Conservation (phyloP, 306 rosid genomes). For the Senna tora region DNA sequence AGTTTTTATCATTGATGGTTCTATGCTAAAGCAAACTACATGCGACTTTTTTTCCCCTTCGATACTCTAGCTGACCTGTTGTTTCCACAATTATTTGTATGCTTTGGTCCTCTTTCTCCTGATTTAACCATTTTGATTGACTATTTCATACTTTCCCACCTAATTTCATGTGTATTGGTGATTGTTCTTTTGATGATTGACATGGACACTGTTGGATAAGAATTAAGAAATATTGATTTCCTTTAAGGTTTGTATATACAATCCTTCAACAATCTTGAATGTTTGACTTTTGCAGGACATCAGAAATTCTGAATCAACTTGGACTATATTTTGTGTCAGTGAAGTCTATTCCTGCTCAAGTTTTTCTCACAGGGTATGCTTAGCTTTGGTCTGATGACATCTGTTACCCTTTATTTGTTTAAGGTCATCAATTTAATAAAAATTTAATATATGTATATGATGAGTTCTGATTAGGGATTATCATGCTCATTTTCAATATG, state of each 20-base stretch:
- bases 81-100: neutral
- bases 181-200: neutral
- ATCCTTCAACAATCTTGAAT: conserved; percentile 9
- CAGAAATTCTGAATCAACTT: conserved; percentile 64
- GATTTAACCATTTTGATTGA: neutral
- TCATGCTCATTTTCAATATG: neutral
- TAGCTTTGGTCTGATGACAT: neutral
- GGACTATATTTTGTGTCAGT: conserved; percentile 43
- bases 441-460: neutral
- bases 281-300: conserved; percentile 54
- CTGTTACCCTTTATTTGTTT: conserved; percentile 24
- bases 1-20: neutral
- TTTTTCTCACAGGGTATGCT: conserved; percentile 71
- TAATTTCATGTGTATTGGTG: neutral
- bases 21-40: neutral
- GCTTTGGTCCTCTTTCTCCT: neutral
- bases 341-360: conserved; percentile 60
- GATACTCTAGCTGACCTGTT: neutral
- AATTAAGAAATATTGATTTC: neutral
- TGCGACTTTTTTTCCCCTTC: neutral
- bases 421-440: neutral
- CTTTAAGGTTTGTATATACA: too few relatives aligned
- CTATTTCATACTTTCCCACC: neutral
- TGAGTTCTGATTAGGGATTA: neutral
- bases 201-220: neutral